phyloP scores from a whole-genome alignment of 345 rosid species.

The Ceriops tagal region DNA sequence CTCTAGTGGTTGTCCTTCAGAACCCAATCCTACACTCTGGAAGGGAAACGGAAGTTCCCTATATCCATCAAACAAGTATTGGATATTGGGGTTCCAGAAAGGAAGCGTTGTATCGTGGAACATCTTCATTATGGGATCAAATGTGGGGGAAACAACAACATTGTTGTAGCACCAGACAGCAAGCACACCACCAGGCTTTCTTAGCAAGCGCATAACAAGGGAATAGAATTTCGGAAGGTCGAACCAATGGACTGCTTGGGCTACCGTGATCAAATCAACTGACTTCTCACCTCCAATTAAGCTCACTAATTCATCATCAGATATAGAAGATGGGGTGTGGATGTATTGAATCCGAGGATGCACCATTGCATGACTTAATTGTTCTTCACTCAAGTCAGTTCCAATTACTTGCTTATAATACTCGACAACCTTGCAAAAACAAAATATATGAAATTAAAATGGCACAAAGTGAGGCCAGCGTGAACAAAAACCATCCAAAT shows the following conservation, averaged over 20 bases:
- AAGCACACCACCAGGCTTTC: constrained; percentile 58
- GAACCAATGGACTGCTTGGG: constrained; percentile 67
- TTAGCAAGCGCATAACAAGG: constrained; percentile 36
- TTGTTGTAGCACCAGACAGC: constrained; percentile 70
- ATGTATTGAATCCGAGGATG: constrained; percentile 46
- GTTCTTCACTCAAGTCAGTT: constrained; percentile 54
- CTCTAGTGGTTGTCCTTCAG: constrained; percentile 47
- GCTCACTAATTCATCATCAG: constrained; percentile 44
- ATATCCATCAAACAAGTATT: constrained; percentile 32
- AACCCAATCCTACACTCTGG: constrained; percentile 51
- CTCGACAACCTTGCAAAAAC: constrained; percentile 44
- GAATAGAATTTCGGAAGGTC: constrained; percentile 57
- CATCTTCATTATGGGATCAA: constrained; percentile 42
- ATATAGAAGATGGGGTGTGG: constrained; percentile 43
- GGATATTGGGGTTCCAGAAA: constrained; percentile 37
- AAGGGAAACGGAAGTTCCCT: constrained; percentile 59
- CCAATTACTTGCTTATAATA: constrained; percentile 53
- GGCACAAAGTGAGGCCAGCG: too few species aligned
- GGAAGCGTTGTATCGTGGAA: constrained; percentile 44
- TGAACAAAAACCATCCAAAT: too few species aligned
- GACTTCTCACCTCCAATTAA: constrained; percentile 48
- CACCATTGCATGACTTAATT: constrained; percentile 38
- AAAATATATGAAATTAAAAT: neutral
- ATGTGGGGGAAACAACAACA: constrained; percentile 39
- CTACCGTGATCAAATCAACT: constrained; percentile 59